A percentile compares a stretch with the other conserved stretches of the same genome.
phyloP scores from a whole-genome alignment of 345 rosid genomes.

The Populus alba region DNA sequence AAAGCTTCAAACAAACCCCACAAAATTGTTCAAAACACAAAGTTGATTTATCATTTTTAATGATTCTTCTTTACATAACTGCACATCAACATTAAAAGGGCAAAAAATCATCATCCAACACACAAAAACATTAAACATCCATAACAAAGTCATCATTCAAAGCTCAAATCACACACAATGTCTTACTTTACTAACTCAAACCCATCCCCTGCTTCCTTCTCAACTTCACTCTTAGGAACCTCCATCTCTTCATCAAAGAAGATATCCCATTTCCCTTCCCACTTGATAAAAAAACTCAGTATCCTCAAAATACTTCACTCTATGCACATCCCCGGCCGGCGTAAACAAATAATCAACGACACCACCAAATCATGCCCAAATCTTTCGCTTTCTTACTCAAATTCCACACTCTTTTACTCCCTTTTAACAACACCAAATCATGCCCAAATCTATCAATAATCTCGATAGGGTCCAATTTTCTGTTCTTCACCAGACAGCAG shows the following conservation, averaged over 20 bases:
- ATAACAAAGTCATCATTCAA: not conserved
- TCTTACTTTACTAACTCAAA: conserved; percentile 17
- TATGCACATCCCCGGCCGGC: conserved; percentile 76
- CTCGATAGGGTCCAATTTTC: conserved; percentile 56
- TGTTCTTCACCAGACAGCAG: conserved; percentile 60
- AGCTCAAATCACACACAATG: not conserved
- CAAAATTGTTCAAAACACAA: not conserved
- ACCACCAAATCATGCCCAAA: no score
- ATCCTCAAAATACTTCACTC: conserved; percentile 84
- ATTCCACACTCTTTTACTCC: no score
- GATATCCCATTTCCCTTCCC: conserved; percentile 93
- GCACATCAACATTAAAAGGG: not conserved
- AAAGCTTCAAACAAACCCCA: not conserved
- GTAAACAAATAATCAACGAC: conserved; percentile 76
- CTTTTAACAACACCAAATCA: conserved; percentile 76
- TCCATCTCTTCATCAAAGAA: conserved; percentile 80
- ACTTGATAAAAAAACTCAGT: conserved; percentile 87
- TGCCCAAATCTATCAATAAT: conserved; percentile 85
- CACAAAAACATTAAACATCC: not conserved
- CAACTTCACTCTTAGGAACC: conserved; percentile 48
- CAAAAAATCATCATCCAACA: not conserved
- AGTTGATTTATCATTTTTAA: not conserved
- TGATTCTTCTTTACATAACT: not conserved
- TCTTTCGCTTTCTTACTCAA: no score
- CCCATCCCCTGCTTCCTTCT: conserved; percentile 28